These are phyloP conservation scores for Starmerella vaccinii DNA, from an alignment of 805 yeast genomes.

Conservation along the genomic window DNA sequence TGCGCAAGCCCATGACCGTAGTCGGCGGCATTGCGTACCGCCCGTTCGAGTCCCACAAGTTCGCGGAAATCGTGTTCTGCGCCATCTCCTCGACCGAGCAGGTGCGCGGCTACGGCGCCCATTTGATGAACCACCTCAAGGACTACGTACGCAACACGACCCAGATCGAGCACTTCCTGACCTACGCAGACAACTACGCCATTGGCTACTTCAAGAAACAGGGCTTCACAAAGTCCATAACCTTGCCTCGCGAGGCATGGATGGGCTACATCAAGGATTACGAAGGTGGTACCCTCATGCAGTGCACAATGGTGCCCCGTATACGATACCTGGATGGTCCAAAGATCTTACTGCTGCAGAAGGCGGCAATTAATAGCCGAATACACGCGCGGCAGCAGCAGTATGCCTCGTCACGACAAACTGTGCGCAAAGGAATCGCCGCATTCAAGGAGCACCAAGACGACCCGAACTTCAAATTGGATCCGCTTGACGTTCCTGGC, in stretches of 20 bases:
- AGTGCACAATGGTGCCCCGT: conserved; percentile 84
- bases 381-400: conserved; percentile 56
- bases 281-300: conserved; percentile 98
- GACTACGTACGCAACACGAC: conserved; percentile 88
- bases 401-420: conserved; percentile 9
- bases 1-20: conserved; percentile 83
- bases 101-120: conserved; percentile 98
- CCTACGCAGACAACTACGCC: conserved; percentile 98
- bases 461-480: conserved; percentile 33
- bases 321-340: conserved; percentile 82
- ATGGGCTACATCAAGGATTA: conserved; percentile 98
- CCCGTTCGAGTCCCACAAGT: conserved; percentile 80
- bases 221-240: conserved; percentile 91
- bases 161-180: conserved; percentile 72
- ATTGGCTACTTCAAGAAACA: conserved; percentile 97
- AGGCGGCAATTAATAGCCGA: conserved; percentile 80
- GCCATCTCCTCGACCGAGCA: conserved; percentile 97
- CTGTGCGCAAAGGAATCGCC: conserved; percentile 57
- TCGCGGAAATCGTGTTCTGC: conserved; percentile 97
- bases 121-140: conserved; percentile 92
- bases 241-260: conserved; percentile 80
- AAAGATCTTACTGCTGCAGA: conserved; percentile 75
- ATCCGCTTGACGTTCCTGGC: conserved; percentile 83
- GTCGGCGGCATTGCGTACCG: conserved; percentile 97
- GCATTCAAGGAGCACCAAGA: conserved; percentile 44